Evolutionary conservation across 1,284 basidiomycete species (phyloP).

Genomic region (Trichosporon sp.): DNA sequence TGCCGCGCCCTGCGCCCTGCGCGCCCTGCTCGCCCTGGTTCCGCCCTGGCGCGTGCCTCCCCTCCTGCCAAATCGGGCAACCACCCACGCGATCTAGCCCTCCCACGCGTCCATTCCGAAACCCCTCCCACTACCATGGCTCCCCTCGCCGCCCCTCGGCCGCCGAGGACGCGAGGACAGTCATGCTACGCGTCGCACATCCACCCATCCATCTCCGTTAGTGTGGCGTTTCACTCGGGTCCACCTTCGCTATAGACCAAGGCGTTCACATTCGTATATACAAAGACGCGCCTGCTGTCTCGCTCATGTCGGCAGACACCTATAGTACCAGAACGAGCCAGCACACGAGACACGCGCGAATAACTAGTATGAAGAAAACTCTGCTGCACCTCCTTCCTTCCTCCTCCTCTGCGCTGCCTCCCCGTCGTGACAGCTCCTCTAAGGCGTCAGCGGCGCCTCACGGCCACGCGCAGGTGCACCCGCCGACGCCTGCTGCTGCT

Average conservation of each 20-base stretch:
- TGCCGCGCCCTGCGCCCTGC: background rate
- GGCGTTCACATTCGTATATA: constrained; percentile 28
- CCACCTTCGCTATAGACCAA: constrained; percentile 14
- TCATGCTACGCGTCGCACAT: too few species aligned
- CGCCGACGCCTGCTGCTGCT: background rate
- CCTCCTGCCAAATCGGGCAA: background rate
- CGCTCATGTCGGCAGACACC: too few species aligned
- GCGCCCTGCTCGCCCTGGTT: background rate
- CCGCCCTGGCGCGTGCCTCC: too few species aligned
- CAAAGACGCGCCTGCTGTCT: constrained; percentile 17
- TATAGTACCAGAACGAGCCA: background rate
- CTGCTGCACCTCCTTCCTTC: background rate
- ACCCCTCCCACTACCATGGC: background rate
- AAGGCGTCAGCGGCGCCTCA: background rate
- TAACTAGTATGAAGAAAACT: background rate
- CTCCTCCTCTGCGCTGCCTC: too few species aligned
- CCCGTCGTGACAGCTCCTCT: too few species aligned
- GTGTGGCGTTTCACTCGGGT: background rate
- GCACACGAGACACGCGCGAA: background rate
- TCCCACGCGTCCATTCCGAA: background rate
- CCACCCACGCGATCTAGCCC: background rate
- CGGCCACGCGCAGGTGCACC: background rate
- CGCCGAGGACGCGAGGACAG: background rate
- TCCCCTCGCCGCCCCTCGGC: background rate
- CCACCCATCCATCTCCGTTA: too few species aligned